Base-by-base conservation (phyloP, 306 rosid species). In the Prinsepia uniflora region DNA sequence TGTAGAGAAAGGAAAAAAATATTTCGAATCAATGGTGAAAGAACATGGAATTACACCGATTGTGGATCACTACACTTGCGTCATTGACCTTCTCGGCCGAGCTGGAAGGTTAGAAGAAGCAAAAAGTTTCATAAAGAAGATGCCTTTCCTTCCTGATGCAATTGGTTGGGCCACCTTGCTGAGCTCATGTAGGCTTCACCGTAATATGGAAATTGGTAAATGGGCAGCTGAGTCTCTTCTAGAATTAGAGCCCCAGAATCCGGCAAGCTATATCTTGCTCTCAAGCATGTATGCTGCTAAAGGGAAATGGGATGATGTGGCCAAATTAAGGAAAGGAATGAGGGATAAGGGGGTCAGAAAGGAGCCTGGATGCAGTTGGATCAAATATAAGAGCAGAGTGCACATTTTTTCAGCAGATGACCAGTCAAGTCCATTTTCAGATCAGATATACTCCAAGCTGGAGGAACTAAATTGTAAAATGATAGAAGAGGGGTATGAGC, bases 331-430 rank as follows among this genome's bases (percentile, higher is more conserved):
- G 79, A 89, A 79, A 77, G 93, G 83, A 63, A 90, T 93, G 97
- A 88, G 93, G 78, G 92, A 82, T 14, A 84, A 80, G 81, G 92
- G 91, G 68, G 82, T 86, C 75, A 86, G 81, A 82, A 93, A 90
- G 82, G 96, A 93, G 72, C 98, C 91, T 0, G 96, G 98, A 71
- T 90, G 89, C 77, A 93, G 96, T 80, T 93, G 98, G 98, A 90
- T 90, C 67, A 92, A 92, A 81, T 86, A 86, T 82, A 90, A 90
- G 76, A 89, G 86, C 64, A 76, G 13, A 78, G 91, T 92, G 68
- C 81, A 90, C 63, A 78, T 92, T 74, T 92, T 92, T 80, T 86
- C 96, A 12, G 96, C 98, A 34, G 96, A 90, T 78, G 93, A 92
- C 71, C 72, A 67, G 63, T 90, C 92, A 63, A 86, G 73, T 75